phyloP scores from a whole-genome alignment of 2,329 filamentous ascomycete species.

The Aspergillus sclerotialis region DNA sequence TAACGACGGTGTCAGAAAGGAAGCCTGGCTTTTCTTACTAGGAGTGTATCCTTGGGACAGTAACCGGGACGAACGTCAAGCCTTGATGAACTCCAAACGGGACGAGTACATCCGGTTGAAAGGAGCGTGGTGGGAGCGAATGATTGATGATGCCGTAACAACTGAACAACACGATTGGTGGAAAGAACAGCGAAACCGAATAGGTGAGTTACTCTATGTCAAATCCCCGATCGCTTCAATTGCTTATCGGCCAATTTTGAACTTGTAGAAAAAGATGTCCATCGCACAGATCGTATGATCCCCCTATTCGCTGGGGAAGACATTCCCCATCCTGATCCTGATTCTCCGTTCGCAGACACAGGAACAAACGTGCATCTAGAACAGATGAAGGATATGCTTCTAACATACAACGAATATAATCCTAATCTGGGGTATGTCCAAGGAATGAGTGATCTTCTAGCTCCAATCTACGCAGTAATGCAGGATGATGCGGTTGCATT shows the following conservation, averaged over 20 bases:
- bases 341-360: constrained; percentile 84
- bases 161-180: constrained; percentile 88
- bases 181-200: constrained; percentile 87
- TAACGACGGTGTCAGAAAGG: constrained; percentile 87
- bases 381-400: constrained; percentile 97
- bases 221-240: no score
- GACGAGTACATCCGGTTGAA: constrained; percentile 95
- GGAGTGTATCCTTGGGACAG: constrained; percentile 93
- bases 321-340: constrained; percentile 90
- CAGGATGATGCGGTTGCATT: constrained; percentile 97
- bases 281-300: constrained; percentile 89
- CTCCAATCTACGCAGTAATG: constrained; percentile 92
- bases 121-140: constrained; percentile 90
- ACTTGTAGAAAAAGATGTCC: constrained; percentile 90
- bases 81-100: constrained; percentile 72
- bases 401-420: constrained; percentile 98
- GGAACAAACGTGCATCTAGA: constrained; percentile 97
- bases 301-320: constrained; percentile 96
- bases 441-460: constrained; percentile 95
- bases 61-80: constrained; percentile 74
- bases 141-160: constrained; percentile 73
- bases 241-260: no score
- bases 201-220: constrained; percentile 57
- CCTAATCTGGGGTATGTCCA: constrained; percentile 93
- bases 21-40: constrained; percentile 91